phyloP scores from a whole-genome alignment of 208 protist genomes.

The Trypanosoma congolense region DNA sequence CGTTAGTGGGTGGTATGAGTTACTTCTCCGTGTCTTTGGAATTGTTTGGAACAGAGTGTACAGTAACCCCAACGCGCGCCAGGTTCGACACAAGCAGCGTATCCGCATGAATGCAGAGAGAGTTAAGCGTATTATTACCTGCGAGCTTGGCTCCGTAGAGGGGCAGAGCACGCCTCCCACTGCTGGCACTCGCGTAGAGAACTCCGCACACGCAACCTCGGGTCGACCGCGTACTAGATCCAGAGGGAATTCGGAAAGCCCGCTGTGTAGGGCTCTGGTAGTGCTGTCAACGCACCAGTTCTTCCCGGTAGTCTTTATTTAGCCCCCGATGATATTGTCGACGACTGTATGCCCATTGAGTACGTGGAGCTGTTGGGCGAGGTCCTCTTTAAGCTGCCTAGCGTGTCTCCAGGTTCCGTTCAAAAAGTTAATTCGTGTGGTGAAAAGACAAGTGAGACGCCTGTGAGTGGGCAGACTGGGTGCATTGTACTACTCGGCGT shows the following conservation, averaged over 20 bases:
- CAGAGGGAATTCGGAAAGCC: background rate
- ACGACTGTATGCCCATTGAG: slow-evolving; percentile 65
- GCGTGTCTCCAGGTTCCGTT: slow-evolving; percentile 1
- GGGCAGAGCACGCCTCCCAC: too few relatives aligned
- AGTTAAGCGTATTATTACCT: slow-evolving; percentile 30
- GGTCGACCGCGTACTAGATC: background rate
- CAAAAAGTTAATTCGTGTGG: background rate
- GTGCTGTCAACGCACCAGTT: background rate
- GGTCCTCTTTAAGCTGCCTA: slow-evolving; percentile 48
- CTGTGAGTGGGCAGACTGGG: background rate
- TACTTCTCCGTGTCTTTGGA: slow-evolving; percentile 46
- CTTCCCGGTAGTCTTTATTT: slow-evolving; percentile 45
- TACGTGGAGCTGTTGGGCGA: slow-evolving; percentile 58
- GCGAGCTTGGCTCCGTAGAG: background rate
- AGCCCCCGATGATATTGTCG: slow-evolving; percentile 26
- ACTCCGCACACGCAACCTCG: background rate
- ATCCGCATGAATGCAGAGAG: slow-evolving; percentile 17
- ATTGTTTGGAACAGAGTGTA: slow-evolving; percentile 60
- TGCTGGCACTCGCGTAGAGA: background rate
- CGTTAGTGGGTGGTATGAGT: slow-evolving; percentile 27
- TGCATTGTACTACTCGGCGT: slow-evolving; percentile 25
- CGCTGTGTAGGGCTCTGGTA: background rate
- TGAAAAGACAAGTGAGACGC: slow-evolving; percentile 1
- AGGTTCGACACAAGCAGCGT: slow-evolving; percentile 31
- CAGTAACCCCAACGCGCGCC: slow-evolving; percentile 44